A percentile compares a stretch with the other conserved stretches of the same genome.
phyloP scores from a whole-genome alignment of 345 rosid species.

The Brassica juncea region DNA sequence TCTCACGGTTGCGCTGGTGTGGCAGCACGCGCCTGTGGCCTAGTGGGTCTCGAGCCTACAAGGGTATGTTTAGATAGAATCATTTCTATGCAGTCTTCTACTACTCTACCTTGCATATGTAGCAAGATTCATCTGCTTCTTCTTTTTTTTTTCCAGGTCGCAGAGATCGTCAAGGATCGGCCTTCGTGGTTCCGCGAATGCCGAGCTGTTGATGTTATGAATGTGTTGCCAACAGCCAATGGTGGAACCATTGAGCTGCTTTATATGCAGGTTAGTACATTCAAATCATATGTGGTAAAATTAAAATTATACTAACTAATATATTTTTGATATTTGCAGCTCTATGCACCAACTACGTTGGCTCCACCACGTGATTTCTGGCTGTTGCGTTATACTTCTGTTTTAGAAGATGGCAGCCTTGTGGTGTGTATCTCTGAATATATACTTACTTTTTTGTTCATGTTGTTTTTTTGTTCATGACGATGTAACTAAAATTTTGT shows the following conservation, averaged over 20 bases:
- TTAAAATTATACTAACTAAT: too few relatives aligned
- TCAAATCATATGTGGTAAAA: background rate
- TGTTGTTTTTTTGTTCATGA: background rate
- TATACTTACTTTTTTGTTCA: background rate
- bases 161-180: conserved; percentile 99
- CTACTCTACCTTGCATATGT: background rate
- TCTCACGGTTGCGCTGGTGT: conserved; percentile 99
- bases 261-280: conserved; percentile 79
- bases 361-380: conserved; percentile 99
- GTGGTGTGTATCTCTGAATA: conserved; percentile 59
- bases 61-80: conserved; percentile 61
- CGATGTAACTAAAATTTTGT: conserved; percentile 13
- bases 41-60: conserved; percentile 98
- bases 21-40: conserved; percentile 99
- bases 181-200: conserved; percentile 99
- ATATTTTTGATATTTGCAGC: conserved; percentile 53
- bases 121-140: background rate
- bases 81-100: background rate
- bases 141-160: conserved; percentile 58
- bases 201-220: conserved; percentile 96
- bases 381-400: conserved; percentile 94
- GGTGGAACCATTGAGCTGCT: conserved; percentile 99
- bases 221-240: conserved; percentile 95
- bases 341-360: conserved; percentile 97
- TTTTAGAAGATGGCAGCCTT: conserved; percentile 98